Evolutionary conservation across 202 grass and related monocot genomes (phyloP).

Genomic region (Panicum hallii): DNA sequence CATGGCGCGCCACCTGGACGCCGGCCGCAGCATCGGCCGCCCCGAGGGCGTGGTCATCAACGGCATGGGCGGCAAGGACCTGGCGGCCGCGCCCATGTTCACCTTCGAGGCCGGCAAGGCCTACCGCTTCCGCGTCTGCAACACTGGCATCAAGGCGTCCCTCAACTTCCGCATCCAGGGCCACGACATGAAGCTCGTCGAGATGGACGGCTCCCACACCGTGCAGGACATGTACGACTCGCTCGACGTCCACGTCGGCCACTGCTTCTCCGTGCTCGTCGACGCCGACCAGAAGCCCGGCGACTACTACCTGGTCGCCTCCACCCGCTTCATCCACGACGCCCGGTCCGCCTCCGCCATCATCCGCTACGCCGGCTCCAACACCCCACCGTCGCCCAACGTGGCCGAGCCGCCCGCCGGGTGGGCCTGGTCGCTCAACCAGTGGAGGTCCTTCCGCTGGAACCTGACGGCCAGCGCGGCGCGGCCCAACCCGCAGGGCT

Average conservation of each 20-base stretch:
- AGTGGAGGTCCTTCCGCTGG: slow-evolving; percentile 90
- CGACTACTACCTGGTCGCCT: slow-evolving; percentile 81
- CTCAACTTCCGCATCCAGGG: slow-evolving; percentile 92
- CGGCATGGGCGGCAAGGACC: slow-evolving; percentile 50
- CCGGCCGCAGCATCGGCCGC: slow-evolving; percentile 55
- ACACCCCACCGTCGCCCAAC: slow-evolving; percentile 42
- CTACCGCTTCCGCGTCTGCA: slow-evolving; percentile 83
- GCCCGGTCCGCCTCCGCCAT: slow-evolving; percentile 36
- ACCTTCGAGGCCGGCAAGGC: slow-evolving; percentile 68
- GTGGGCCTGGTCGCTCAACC: slow-evolving; percentile 87
- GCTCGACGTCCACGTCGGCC: slow-evolving; percentile 74
- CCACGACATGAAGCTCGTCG: slow-evolving; percentile 75
- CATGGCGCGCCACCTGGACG: slow-evolving; percentile 55
- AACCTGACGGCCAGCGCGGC: slow-evolving; percentile 91
- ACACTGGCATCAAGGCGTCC: slow-evolving; percentile 75
- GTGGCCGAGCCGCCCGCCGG: slow-evolving; percentile 57
- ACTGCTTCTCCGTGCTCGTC: slow-evolving; percentile 79
- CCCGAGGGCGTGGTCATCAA: slow-evolving; percentile 75
- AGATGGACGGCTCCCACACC: slow-evolving; percentile 86
- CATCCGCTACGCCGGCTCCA: slow-evolving; percentile 68
- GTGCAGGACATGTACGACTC: slow-evolving; percentile 69
- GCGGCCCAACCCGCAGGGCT: slow-evolving; percentile 88
- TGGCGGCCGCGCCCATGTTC: slow-evolving; percentile 48
- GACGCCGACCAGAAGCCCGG: slow-evolving; percentile 67
- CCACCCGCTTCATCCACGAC: slow-evolving; percentile 67